phyloP scores from a whole-genome alignment of 441 rosid species.

The Populus hybrid region DNA sequence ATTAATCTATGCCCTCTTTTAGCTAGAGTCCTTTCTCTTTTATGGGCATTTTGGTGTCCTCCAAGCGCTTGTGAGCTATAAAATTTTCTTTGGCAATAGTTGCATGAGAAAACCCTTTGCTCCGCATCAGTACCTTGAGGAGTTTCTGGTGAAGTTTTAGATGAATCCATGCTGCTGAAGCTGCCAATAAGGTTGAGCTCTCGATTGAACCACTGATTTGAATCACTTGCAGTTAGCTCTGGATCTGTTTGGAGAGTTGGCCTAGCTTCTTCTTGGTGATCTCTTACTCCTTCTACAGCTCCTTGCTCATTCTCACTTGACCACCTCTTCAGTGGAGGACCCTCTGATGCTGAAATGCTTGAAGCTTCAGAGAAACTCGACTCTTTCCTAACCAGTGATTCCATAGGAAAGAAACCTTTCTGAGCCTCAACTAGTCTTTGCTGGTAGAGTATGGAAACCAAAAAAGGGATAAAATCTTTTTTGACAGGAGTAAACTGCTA shows the following conservation, averaged over 20 bases:
- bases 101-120: slow-evolving; percentile 72
- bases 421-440: slow-evolving; percentile 13
- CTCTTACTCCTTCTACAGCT: slow-evolving; percentile 16
- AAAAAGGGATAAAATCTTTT: slow-evolving; percentile 1
- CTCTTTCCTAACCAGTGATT: slow-evolving; percentile 27
- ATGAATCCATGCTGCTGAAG: slow-evolving; percentile 32
- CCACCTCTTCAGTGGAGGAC: slow-evolving; percentile 24
- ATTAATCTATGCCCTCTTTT: slow-evolving; percentile 58
- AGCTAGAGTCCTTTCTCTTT: slow-evolving; percentile 73
- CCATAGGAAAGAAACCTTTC: slow-evolving; percentile 28
- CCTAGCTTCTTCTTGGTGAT: slow-evolving; percentile 17
- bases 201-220: slow-evolving; percentile 34
- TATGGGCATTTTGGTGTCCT: slow-evolving; percentile 93
- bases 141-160: slow-evolving; percentile 28
- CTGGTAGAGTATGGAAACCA: slow-evolving; percentile 21
- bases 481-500: slow-evolving; percentile 9
- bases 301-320: slow-evolving; percentile 24
- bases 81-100: slow-evolving; percentile 80
- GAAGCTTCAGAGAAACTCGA: slow-evolving; percentile 35
- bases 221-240: slow-evolving; percentile 30
- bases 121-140: slow-evolving; percentile 31
- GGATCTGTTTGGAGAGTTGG: slow-evolving; percentile 36
- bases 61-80: slow-evolving; percentile 91
- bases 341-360: slow-evolving; percentile 30
- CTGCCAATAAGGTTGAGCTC: slow-evolving; percentile 69